Conservation (phyloP, 495 filamentous ascomycete species). For the Neurospora intermedia region DNA sequence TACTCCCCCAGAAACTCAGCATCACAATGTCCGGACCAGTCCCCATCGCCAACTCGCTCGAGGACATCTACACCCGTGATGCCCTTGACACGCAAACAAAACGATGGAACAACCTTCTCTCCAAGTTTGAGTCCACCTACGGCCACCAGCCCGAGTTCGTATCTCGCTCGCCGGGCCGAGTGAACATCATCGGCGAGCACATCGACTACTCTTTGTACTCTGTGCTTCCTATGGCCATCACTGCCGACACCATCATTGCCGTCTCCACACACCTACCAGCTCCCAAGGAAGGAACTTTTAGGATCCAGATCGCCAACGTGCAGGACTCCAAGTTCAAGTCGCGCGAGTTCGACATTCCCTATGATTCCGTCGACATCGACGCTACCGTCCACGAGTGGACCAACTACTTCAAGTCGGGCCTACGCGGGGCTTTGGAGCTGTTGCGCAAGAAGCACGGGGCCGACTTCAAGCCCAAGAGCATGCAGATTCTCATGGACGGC, state of each 20-base stretch:
- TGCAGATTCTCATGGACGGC: slow-evolving; percentile 85
- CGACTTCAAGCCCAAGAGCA: slow-evolving; percentile 56
- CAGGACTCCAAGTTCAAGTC: slow-evolving; percentile 63
- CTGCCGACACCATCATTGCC: slow-evolving; percentile 79
- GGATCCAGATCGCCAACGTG: slow-evolving; percentile 62
- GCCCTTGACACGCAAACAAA: slow-evolving; percentile 42
- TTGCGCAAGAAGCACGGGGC: slow-evolving; percentile 55
- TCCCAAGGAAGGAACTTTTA: slow-evolving; percentile 24
- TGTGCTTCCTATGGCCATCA: slow-evolving; percentile 90
- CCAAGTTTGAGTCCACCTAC: slow-evolving; percentile 64
- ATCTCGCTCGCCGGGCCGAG: slow-evolving; percentile 80
- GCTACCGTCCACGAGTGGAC: slow-evolving; percentile 83
- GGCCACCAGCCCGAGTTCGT: slow-evolving; percentile 66
- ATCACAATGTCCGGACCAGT: slow-evolving; percentile 45
- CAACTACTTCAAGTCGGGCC: slow-evolving; percentile 94
- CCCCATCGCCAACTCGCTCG: slow-evolving; percentile 46
- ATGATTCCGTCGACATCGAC: slow-evolving; percentile 65
- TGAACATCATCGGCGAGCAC: slow-evolving; percentile 98
- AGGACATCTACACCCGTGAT: slow-evolving; percentile 59
- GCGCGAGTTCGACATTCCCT: slow-evolving; percentile 63
- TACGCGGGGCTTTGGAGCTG: slow-evolving; percentile 70
- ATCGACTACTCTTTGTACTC: slow-evolving; percentile 98
- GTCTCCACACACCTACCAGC: slow-evolving; percentile 50
- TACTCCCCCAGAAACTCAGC: neutral
- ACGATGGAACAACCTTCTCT: slow-evolving; percentile 63